Evolutionary conservation across 2,329 filamentous ascomycete genomes (phyloP).

Genomic region (Leptographium galeiforme): DNA sequence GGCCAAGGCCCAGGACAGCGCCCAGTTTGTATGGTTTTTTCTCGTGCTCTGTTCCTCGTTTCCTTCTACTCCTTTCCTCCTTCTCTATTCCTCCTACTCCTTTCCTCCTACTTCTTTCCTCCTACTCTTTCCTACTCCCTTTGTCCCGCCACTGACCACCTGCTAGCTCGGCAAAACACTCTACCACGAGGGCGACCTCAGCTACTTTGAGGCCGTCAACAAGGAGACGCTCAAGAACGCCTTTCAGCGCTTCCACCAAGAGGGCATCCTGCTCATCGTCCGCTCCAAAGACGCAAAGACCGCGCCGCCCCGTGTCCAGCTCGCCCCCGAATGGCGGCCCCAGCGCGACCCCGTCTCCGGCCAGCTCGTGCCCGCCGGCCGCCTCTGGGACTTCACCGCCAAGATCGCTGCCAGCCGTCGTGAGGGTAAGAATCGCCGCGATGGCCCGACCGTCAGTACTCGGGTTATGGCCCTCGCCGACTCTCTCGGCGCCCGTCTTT

Average conservation of each 20-base stretch:
- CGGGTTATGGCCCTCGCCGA: slow-evolving; percentile 71
- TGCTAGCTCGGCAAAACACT: slow-evolving; percentile 78
- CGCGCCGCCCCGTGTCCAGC: slow-evolving; percentile 43
- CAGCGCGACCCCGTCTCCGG: slow-evolving; percentile 48
- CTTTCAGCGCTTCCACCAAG: slow-evolving; percentile 76
- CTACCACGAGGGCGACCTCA: slow-evolving; percentile 93
- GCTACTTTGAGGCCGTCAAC: slow-evolving; percentile 96
- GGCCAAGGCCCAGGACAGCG: slow-evolving; percentile 64
- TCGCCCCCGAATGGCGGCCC: slow-evolving; percentile 65
- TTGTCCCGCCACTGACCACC: slow-evolving; percentile 1
- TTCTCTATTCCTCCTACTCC: neutral
- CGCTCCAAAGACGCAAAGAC: slow-evolving; percentile 52
- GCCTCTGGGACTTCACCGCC: slow-evolving; percentile 85
- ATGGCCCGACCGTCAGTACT: slow-evolving; percentile 76
- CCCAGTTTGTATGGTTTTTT: slow-evolving; percentile 52
- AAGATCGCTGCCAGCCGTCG: slow-evolving; percentile 68
- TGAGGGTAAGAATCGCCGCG: slow-evolving; percentile 92
- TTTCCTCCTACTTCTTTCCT: no score
- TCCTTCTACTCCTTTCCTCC: neutral
- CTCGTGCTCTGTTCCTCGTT: neutral
- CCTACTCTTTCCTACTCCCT: neutral
- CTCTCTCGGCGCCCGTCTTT: slow-evolving; percentile 56
- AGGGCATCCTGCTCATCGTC: slow-evolving; percentile 69
- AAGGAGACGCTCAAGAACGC: slow-evolving; percentile 95
- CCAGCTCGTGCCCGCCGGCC: slow-evolving; percentile 53